A percentile compares a stretch with the other conserved stretches of the same genome.
phyloP scores from a whole-genome alignment of 1,284 basidiomycete genomes.

The Puccinia sorghi region DNA sequence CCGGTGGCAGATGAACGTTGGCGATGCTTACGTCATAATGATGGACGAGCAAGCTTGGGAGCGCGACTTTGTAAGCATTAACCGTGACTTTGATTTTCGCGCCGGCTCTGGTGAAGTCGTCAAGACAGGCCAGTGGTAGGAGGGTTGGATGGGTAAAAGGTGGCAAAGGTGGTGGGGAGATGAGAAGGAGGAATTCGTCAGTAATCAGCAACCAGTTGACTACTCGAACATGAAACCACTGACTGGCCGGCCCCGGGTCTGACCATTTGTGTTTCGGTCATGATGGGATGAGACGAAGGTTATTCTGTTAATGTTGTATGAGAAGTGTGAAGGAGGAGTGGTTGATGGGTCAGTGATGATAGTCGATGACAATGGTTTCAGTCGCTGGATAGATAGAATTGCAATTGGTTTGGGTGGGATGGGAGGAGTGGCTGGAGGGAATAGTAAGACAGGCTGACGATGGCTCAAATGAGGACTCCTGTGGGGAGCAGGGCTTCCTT shows the following conservation, averaged over 20 bases:
- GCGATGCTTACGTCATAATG: constrained; percentile 41
- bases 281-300: background rate
- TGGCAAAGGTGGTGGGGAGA: background rate
- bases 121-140: background rate
- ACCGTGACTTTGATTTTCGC: constrained; percentile 28
- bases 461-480: background rate
- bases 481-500: background rate
- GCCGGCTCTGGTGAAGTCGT: constrained; percentile 4
- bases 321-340: background rate
- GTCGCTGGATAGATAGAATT: too few species aligned
- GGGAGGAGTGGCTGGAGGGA: background rate
- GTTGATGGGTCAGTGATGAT: too few species aligned
- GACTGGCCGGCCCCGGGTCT: constrained; percentile 13
- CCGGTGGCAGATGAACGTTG: background rate
- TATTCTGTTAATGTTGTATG: too few species aligned
- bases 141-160: background rate
- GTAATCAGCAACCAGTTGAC: background rate
- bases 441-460: background rate
- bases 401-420: background rate
- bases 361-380: too few species aligned
- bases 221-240: background rate
- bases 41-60: constrained; percentile 27
- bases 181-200: background rate
- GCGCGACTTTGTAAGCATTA: constrained; percentile 42
- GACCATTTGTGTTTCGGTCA: constrained; percentile 26